These are phyloP conservation scores for Trichoderma koningii DNA, from an alignment of 2,329 filamentous ascomycete species.

Conservation along the genomic window DNA sequence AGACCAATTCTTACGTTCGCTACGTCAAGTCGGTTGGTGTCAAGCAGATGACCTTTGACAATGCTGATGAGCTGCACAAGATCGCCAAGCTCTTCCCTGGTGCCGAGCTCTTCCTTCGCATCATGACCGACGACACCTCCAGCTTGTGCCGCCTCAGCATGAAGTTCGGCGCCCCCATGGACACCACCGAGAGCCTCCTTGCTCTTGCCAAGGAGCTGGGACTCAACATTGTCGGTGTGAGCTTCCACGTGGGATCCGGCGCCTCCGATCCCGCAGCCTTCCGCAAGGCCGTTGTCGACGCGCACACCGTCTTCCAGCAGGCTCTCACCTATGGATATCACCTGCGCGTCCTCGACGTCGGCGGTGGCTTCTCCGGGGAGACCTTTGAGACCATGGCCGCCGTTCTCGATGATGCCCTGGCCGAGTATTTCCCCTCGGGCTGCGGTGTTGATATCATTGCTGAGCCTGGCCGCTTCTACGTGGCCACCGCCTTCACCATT, in stretches of 20 bases:
- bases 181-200: constrained; percentile 75
- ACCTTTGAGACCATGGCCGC: constrained; percentile 89
- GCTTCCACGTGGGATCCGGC: constrained; percentile 96
- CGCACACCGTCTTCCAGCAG: constrained; percentile 85
- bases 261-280: constrained; percentile 93
- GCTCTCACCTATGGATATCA: constrained; percentile 74
- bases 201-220: constrained; percentile 77
- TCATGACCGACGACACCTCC: constrained; percentile 92
- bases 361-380: constrained; percentile 88
- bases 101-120: constrained; percentile 90
- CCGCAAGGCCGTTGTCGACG: constrained; percentile 86
- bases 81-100: constrained; percentile 88
- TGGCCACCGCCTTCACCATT: constrained; percentile 88
- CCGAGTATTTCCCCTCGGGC: constrained; percentile 80
- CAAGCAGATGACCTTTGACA: constrained; percentile 99
- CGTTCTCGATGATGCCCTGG: constrained; percentile 76
- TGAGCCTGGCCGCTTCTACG: constrained; percentile 96
- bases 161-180: constrained; percentile 93
- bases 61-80: constrained; percentile 96
- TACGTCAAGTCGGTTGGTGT: constrained; percentile 83
- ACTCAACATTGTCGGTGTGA: constrained; percentile 91
- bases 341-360: constrained; percentile 88
- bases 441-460: constrained; percentile 80
- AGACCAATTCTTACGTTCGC: constrained; percentile 96
- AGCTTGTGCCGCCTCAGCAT: constrained; percentile 93